Percentiles rank a stretch among this genome's conserved stretches.
These are phyloP conservation scores for Durusdinium trenchii DNA, from an alignment of 73 alveolate species.

Conservation along the genomic window DNA sequence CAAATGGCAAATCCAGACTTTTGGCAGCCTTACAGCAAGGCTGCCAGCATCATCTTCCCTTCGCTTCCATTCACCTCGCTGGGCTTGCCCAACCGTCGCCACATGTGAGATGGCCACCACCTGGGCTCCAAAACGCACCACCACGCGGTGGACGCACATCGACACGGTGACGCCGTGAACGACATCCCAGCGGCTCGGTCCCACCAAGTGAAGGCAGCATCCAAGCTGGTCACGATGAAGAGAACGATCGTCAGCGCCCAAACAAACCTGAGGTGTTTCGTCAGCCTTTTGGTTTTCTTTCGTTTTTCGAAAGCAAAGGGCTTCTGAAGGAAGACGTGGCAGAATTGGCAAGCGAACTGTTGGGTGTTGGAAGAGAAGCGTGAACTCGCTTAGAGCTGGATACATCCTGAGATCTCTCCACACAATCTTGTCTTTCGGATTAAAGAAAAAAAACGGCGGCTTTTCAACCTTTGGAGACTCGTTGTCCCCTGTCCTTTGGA, in stretches of 20 bases:
- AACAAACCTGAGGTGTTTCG: conserved; percentile 42
- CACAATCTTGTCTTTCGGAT: too few relatives aligned
- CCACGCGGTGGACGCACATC: background rate
- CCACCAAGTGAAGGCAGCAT: conserved; percentile 88
- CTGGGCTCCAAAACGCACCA: background rate
- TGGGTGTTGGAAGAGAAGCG: too few relatives aligned
- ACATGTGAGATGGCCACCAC: conserved; percentile 75
- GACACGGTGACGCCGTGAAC: background rate
- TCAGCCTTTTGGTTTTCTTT: background rate
- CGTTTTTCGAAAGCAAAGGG: too few relatives aligned
- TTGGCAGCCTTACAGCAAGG: too few relatives aligned
- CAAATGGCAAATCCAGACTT: too few relatives aligned
- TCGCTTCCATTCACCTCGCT: background rate
- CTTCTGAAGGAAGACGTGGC: too few relatives aligned
- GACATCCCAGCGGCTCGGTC: conserved; percentile 30
- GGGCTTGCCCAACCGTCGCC: conserved; percentile 57
- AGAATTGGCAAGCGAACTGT: too few relatives aligned
- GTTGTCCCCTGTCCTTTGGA: too few relatives aligned
- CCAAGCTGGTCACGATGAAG: conserved; percentile 64
- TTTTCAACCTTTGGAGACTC: too few relatives aligned
- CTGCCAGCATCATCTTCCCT: background rate
- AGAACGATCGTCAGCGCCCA: conserved; percentile 46
- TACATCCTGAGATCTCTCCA: too few relatives aligned
- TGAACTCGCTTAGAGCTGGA: too few relatives aligned
- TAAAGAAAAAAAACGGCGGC: too few relatives aligned